These are phyloP conservation scores for Opeltia flavorubescens DNA, from an alignment of 495 filamentous ascomycete genomes.

Conservation along the genomic window DNA sequence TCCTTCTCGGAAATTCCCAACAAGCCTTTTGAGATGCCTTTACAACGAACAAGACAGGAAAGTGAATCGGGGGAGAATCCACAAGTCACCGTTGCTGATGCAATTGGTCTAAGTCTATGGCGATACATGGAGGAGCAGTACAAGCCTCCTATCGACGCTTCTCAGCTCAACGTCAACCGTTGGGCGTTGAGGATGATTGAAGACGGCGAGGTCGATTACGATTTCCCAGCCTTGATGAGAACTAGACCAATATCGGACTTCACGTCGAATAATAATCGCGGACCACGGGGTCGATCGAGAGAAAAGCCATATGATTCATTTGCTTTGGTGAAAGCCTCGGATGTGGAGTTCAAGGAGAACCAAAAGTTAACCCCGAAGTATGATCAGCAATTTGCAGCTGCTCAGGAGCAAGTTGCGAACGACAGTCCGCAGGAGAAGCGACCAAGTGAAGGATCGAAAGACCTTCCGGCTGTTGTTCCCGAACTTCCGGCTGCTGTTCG, in stretches of 20 bases:
- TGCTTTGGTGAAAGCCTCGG: conserved; percentile 69
- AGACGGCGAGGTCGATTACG: conserved; percentile 86
- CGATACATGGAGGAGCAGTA: conserved; percentile 70
- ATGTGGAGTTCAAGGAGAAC: conserved; percentile 65
- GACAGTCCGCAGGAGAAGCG: conserved; percentile 15
- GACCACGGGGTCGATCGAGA: conserved; percentile 51
- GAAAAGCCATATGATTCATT: conserved; percentile 90
- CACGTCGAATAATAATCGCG: conserved; percentile 76
- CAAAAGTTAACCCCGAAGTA: conserved; percentile 58
- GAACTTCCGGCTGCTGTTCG: conserved; percentile 33
- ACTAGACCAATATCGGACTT: conserved; percentile 71
- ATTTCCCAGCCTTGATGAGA: conserved; percentile 77
- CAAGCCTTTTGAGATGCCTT: conserved; percentile 61
- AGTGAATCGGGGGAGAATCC: conserved; percentile 43
- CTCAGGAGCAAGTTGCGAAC: conserved; percentile 23
- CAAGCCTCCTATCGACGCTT: conserved; percentile 51
- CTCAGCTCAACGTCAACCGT: conserved; percentile 71
- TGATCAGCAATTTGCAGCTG: conserved; percentile 39
- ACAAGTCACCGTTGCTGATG: conserved; percentile 70
- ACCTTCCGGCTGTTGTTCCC: conserved; percentile 42
- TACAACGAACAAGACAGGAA: conserved; percentile 62
- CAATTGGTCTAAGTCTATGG: conserved; percentile 82
- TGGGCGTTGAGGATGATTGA: conserved; percentile 95
- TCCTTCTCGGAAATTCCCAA: conserved; percentile 64
- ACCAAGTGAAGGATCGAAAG: conserved; percentile 18